A percentile compares a stretch with the other conserved stretches of the same genome.
Evolutionary conservation across 2,329 filamentous ascomycete species (phyloP).

Genomic region (Diatrype stigma): DNA sequence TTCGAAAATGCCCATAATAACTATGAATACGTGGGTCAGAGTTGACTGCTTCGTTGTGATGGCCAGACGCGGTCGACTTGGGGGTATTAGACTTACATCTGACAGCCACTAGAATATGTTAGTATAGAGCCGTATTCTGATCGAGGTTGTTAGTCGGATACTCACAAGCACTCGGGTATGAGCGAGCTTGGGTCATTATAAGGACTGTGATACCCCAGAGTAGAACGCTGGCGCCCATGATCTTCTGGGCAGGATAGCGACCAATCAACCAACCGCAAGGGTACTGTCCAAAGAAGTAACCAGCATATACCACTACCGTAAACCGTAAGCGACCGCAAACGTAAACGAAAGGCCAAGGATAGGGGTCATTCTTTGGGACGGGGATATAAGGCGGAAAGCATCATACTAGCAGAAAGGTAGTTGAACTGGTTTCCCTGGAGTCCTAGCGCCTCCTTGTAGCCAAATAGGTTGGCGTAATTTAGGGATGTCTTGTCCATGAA

Average conservation of each 20-base stretch:
- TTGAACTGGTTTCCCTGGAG: slow-evolving; percentile 32
- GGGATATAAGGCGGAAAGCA: too few relatives aligned
- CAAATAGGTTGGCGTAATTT: slow-evolving; percentile 32
- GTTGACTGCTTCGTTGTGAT: too few relatives aligned
- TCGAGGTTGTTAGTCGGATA: not conserved
- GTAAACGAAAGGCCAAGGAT: too few relatives aligned
- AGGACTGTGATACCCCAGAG: slow-evolving; percentile 31
- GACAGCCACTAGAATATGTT: not conserved
- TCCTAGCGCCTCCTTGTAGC: slow-evolving; percentile 28
- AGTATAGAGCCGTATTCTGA: not conserved
- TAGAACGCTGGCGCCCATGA: slow-evolving; percentile 27
- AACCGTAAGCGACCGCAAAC: too few relatives aligned
- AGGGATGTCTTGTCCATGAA: slow-evolving; percentile 28
- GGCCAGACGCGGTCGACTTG: not conserved
- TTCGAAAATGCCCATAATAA: slow-evolving; percentile 31
- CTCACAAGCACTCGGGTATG: slow-evolving; percentile 18
- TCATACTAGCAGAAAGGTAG: slow-evolving; percentile 30
- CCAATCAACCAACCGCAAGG: slow-evolving; percentile 37
- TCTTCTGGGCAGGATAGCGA: slow-evolving; percentile 31
- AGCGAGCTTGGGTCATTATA: slow-evolving; percentile 27
- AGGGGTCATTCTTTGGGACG: too few relatives aligned
- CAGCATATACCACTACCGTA: slow-evolving; percentile 30
- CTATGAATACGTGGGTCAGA: slow-evolving; percentile 2
- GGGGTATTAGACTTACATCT: not conserved
- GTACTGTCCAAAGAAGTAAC: slow-evolving; percentile 38